Conservation (phyloP, 495 filamentous ascomycete species). For the Lepidopterella palustris region DNA sequence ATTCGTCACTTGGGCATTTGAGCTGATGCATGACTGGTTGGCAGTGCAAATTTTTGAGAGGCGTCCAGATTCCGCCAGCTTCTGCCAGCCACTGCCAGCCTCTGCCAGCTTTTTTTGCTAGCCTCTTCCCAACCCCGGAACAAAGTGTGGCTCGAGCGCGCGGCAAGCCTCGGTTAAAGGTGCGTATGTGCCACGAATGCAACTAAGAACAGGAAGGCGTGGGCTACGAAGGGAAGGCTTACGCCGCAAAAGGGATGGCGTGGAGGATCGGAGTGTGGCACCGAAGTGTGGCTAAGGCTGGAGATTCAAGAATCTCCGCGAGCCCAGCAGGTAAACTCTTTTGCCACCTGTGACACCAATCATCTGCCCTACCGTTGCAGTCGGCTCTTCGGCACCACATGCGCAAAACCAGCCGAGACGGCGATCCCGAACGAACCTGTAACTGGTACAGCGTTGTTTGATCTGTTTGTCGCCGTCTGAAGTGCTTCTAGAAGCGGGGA, state of each 20-base stretch:
- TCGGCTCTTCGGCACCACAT: not conserved
- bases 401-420: not conserved
- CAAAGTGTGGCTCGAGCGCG: not conserved
- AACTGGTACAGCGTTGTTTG: too few relatives aligned
- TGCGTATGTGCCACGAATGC: too few relatives aligned
- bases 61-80: slow-evolving; percentile 5
- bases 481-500: not conserved
- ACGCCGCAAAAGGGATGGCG: too few relatives aligned
- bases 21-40: slow-evolving; percentile 1
- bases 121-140: not conserved
- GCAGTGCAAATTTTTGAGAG: slow-evolving; percentile 3
- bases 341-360: too few relatives aligned
- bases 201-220: too few relatives aligned
- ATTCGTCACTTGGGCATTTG: not conserved
- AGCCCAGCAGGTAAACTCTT: too few relatives aligned
- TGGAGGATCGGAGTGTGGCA: too few relatives aligned
- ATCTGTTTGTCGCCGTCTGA: not conserved
- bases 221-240: too few relatives aligned
- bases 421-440: too few relatives aligned
- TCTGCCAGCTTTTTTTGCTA: not conserved
- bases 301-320: too few relatives aligned
- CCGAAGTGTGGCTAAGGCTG: too few relatives aligned
- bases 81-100: not conserved
- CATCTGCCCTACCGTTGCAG: not conserved
- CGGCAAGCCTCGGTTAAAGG: too few relatives aligned